A percentile compares a stretch with the other conserved stretches of the same genome.
These are phyloP conservation scores for Hippophae rhamnoides DNA, from an alignment of 306 rosid species.

Conservation along the genomic window DNA sequence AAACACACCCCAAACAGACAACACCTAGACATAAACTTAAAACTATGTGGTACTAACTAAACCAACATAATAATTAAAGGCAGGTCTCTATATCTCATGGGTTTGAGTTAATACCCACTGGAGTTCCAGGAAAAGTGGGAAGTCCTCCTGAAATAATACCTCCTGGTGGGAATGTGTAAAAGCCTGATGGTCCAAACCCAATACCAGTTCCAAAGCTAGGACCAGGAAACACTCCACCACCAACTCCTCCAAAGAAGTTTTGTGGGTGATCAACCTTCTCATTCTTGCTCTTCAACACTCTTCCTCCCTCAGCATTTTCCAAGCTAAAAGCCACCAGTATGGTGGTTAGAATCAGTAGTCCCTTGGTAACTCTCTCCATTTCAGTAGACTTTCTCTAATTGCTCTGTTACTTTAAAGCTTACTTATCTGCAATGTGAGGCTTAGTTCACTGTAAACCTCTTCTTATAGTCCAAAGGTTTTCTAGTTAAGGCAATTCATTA, in stretches of 20 bases:
- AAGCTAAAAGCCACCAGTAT: constrained; percentile 14
- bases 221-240: constrained; percentile 20
- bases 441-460: too few relatives aligned
- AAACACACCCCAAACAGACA: too few relatives aligned
- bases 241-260: constrained; percentile 20
- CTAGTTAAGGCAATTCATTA: too few relatives aligned
- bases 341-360: constrained; percentile 17
- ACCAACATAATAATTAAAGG: too few relatives aligned
- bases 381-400: neutral
- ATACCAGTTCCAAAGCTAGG: constrained; percentile 16
- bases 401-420: too few relatives aligned
- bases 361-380: constrained; percentile 24
- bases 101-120: neutral
- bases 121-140: constrained; percentile 12
- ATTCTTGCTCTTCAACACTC: constrained; percentile 12
- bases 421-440: too few relatives aligned
- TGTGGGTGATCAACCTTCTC: constrained; percentile 23
- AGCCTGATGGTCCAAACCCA: constrained; percentile 24
- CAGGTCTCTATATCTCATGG: constrained; percentile 2
- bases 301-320: constrained; percentile 20
- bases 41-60: too few relatives aligned
- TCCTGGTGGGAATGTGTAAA: constrained; percentile 22
- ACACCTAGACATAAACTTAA: too few relatives aligned
- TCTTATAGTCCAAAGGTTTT: too few relatives aligned
- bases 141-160: constrained; percentile 2